Evolutionary conservation across 441 rosid genomes (phyloP).

Genomic region (Lepidium campestre): DNA sequence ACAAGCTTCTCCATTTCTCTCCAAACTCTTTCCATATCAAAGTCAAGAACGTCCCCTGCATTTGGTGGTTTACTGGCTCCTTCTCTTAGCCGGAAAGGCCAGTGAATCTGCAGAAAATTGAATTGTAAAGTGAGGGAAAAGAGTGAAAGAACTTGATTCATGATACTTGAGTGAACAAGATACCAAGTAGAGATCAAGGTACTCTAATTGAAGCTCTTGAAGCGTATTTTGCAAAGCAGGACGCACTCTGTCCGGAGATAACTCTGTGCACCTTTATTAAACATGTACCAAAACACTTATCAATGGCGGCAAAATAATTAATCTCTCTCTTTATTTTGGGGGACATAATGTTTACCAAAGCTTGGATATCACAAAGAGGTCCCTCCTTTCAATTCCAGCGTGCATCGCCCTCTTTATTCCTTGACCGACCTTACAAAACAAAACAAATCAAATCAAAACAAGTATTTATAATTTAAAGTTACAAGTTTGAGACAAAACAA

Average conservation of each 20-base stretch:
- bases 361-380: constrained; percentile 49
- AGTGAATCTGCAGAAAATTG: constrained; percentile 32
- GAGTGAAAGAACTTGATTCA: not conserved
- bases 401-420: constrained; percentile 42
- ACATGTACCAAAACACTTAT: not conserved
- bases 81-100: constrained; percentile 41
- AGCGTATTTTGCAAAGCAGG: constrained; percentile 41
- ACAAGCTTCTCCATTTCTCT: constrained; percentile 51
- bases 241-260: constrained; percentile 44
- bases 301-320: not conserved
- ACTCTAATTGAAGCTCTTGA: constrained; percentile 45
- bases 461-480: not conserved
- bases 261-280: constrained; percentile 39
- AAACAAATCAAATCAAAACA: too few relatives aligned
- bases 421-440: constrained; percentile 29
- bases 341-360: constrained; percentile 31
- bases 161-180: not conserved
- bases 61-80: constrained; percentile 40
- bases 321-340: not conserved
- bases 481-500: not conserved
- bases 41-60: constrained; percentile 36
- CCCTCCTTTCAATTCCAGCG: constrained; percentile 45
- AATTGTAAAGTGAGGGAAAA: not conserved
- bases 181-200: constrained; percentile 50
- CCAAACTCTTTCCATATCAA: constrained; percentile 55